phyloP scores from a whole-genome alignment of 176 grass and related monocot species.

The Carex cristatella region DNA sequence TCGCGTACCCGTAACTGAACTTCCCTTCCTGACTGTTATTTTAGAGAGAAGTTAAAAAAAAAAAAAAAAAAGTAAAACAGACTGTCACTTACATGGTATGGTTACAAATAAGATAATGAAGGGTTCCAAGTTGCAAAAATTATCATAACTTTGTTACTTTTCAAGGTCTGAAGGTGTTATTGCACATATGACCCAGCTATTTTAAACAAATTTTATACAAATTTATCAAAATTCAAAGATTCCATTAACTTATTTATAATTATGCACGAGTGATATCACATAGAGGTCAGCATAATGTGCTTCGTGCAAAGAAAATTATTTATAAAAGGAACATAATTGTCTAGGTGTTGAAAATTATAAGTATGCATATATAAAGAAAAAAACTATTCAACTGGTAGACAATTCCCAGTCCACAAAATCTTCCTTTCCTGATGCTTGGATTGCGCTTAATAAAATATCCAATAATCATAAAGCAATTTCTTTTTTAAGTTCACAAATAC shows the following conservation, averaged over 20 bases:
- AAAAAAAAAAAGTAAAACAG: background rate
- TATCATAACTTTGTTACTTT: background rate
- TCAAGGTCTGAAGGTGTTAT: background rate
- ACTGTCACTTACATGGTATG: background rate
- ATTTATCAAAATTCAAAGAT: background rate
- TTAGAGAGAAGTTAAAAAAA: background rate
- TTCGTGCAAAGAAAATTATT: background rate
- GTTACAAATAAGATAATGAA: background rate
- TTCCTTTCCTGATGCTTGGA: background rate
- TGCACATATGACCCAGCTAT: background rate
- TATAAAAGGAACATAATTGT: background rate
- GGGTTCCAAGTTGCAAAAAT: background rate
- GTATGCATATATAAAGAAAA: background rate
- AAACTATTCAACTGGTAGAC: background rate
- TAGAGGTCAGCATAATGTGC: background rate
- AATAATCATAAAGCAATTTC: background rate
- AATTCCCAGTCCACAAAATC: background rate
- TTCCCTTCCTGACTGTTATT: constrained; percentile 65
- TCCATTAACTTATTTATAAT: background rate
- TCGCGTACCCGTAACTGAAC: constrained; percentile 80
- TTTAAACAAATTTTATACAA: background rate
- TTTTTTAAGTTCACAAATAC: background rate
- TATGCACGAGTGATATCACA: background rate
- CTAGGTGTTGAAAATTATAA: background rate
- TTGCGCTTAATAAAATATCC: background rate